phyloP scores from a whole-genome alignment of 345 rosid genomes.

The Gossypium stocksii region DNA sequence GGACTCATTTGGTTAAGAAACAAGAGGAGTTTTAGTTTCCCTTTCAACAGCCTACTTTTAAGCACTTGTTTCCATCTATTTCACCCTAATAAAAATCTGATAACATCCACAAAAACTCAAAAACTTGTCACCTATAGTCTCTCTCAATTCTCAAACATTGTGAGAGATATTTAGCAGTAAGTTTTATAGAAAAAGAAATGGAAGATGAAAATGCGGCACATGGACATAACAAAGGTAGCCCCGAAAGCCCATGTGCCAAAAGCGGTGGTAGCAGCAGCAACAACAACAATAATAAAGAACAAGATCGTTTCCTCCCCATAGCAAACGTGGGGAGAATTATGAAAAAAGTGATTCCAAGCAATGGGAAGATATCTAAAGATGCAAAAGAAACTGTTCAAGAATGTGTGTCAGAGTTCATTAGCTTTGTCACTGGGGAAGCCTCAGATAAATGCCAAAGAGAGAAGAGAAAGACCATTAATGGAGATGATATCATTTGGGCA shows the following conservation, averaged over 20 bases:
- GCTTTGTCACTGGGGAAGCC: conserved; percentile 69
- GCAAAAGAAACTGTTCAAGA: conserved; percentile 73
- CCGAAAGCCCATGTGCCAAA: conserved; percentile 47
- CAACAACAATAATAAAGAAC: conserved; percentile 42
- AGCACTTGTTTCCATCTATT: conserved; percentile 31
- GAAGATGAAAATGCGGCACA: conserved; percentile 46
- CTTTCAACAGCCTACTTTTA: conserved; percentile 35
- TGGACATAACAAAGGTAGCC: conserved; percentile 30
- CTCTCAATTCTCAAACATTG: conserved; percentile 8
- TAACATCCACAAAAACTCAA: conserved; percentile 10
- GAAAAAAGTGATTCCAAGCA: conserved; percentile 63
- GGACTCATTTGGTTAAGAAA: conserved; percentile 5
- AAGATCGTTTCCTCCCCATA: conserved; percentile 64
- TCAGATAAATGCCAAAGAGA: conserved; percentile 72
- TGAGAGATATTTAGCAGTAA: neutral
- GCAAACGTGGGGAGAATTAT: conserved; percentile 76
- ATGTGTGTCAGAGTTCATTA: conserved; percentile 72
- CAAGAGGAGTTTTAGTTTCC: conserved; percentile 11
- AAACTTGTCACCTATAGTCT: neutral
- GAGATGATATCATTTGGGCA: conserved; percentile 75
- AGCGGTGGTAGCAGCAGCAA: conserved; percentile 20
- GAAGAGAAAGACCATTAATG: conserved; percentile 66
- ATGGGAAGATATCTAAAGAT: conserved; percentile 68
- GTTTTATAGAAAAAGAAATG: conserved; percentile 26
- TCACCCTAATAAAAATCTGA: conserved; percentile 16